These are phyloP conservation scores for Zasmidium citrigriseum DNA, from an alignment of 2,329 filamentous ascomycete species.

Conservation along the genomic window DNA sequence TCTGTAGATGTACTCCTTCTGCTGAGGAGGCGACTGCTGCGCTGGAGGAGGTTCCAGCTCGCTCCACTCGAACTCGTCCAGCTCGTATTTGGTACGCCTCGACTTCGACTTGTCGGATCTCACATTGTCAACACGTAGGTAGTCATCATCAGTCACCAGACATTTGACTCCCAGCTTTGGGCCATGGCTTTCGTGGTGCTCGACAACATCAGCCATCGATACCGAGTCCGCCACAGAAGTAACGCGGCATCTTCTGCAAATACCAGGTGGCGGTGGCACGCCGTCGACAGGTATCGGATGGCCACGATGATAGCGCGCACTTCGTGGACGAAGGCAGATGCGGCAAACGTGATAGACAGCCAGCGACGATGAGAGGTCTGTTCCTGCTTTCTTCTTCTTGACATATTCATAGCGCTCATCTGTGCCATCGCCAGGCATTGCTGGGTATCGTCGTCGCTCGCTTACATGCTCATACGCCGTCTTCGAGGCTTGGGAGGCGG, in stretches of 20 bases:
- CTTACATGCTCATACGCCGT: not conserved
- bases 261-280: constrained; percentile 34
- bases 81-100: constrained; percentile 13
- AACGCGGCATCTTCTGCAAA: constrained; percentile 37
- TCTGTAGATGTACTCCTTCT: constrained; percentile 13
- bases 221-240: constrained; percentile 24
- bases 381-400: not conserved
- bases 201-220: constrained; percentile 18
- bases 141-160: constrained; percentile 26
- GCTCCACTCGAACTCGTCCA: constrained; percentile 24
- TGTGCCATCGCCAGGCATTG: constrained; percentile 2
- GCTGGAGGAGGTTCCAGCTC: constrained; percentile 17
- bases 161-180: constrained; percentile 29
- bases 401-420: constrained; percentile 1
- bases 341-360: constrained; percentile 38
- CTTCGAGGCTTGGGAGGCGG: too few species aligned
- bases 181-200: constrained; percentile 27
- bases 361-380: constrained; percentile 17
- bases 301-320: constrained; percentile 35
- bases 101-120: constrained; percentile 18
- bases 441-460: not conserved
- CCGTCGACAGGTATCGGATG: constrained; percentile 35
- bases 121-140: too few species aligned
- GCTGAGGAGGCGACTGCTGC: not conserved
- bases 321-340: constrained; percentile 35